These are phyloP conservation scores for Barbatosphaeria neglecta DNA, from an alignment of 495 filamentous ascomycete species.

Conservation along the genomic window DNA sequence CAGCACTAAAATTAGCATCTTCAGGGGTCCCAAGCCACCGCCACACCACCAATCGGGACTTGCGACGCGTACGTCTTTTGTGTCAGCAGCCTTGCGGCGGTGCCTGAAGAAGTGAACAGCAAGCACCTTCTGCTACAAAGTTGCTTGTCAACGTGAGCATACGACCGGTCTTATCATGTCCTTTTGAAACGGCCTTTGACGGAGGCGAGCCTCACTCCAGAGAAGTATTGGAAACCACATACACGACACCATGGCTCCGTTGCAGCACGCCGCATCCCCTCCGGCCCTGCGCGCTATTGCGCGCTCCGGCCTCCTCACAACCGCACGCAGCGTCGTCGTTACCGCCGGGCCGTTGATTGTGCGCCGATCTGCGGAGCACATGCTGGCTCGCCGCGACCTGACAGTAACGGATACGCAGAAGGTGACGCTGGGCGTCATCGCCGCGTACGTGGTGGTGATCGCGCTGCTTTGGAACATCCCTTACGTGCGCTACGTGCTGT, in stretches of 20 bases:
- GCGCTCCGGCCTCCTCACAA: background rate
- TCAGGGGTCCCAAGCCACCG: background rate
- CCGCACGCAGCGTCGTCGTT: background rate
- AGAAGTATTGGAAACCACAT: too few species aligned
- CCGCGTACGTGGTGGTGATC: conserved; percentile 57
- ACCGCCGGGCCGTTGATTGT: background rate
- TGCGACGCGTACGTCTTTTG: background rate
- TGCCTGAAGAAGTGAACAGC: too few species aligned
- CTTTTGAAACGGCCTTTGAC: too few species aligned
- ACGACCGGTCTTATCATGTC: too few species aligned
- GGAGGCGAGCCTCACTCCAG: background rate
- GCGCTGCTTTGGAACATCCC: conserved; percentile 70
- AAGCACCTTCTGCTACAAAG: too few species aligned
- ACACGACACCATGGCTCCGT: background rate
- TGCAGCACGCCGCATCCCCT: background rate
- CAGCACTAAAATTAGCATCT: background rate
- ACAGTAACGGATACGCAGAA: conserved; percentile 59
- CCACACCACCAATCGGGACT: background rate
- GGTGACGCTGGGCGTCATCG: conserved; percentile 53
- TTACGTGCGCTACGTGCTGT: conserved; percentile 58
- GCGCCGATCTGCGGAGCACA: background rate
- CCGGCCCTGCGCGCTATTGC: background rate
- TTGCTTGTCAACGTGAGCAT: too few species aligned
- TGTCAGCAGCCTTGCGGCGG: too few species aligned
- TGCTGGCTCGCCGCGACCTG: conserved; percentile 37